Base-by-base conservation (phyloP, 139 green algal species). In the Trebouxia sp. region DNA sequence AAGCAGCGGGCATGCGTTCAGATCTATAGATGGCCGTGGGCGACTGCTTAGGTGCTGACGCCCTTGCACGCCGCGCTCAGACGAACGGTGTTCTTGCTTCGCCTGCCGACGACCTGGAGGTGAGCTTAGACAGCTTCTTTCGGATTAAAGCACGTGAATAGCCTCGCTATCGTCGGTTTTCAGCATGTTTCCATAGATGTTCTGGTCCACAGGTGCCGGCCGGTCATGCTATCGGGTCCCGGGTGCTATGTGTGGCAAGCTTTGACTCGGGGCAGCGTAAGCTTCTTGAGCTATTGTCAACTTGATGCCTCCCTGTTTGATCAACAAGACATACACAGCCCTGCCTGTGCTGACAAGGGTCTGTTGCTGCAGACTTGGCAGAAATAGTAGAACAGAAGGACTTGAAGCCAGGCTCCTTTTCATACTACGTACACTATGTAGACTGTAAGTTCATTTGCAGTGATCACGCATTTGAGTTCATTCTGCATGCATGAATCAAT, bases 401-500 rank as follows among this genome's bases (percentile, higher is more conserved):
- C 11, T 69, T 72, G 12, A 10, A 42, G 35, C 76, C 83, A 43
- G 48, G 58, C 11, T 74, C 35, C 15, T 39, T 35, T 28, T 67
- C 80, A 22, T 97, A 94, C 83, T 98, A 98, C 80, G 92, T 98
- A n/a, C 94, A 98, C 84, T 98, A 97, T 77, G 62, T 90, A 6
- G 92, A 97, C 77, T 93, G 90, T 94, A 79, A 93, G 91, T 82
- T 10, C 32, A 37, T 65, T 22, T 14, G 24, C 35, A 58, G 11
- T 75, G 30, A 39, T 22, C 6, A 42, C 35, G 8, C 8, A 22
- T 7, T 62, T 12, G 5, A 11, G 12, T 69, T 56, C 20, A 10
- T 74, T 0, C 2, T 76, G 77, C 51, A 35, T 65, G 10, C 43
- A 43, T 65, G 6, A n/a, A n/a, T n/a, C n/a, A n/a, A n/a, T n/a